Conservation (phyloP, 176 grass and related monocot genomes). For the Otatea glauca region DNA sequence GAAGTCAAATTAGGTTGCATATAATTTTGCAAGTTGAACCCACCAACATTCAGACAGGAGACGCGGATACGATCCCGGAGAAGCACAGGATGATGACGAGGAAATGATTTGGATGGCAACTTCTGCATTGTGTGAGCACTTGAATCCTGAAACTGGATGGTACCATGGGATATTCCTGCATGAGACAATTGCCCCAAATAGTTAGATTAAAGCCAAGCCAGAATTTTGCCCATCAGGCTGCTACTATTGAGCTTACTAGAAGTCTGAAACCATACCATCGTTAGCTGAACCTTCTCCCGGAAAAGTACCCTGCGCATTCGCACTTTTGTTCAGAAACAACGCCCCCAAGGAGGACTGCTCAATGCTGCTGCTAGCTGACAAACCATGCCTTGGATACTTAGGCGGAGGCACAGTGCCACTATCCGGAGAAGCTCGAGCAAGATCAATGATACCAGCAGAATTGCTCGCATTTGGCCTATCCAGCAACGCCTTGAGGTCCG, state of each 20-base stretch:
- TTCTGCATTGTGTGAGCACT: conserved; percentile 44
- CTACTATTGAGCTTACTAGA: not conserved
- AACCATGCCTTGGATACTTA: conserved; percentile 40
- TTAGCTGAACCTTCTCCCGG: conserved; percentile 17
- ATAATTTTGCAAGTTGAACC: conserved; percentile 49
- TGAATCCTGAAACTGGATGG: conserved; percentile 43
- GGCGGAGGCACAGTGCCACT: conserved; percentile 25
- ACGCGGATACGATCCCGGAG: conserved; percentile 47
- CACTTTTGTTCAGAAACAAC: conserved; percentile 29
- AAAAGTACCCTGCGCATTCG: conserved; percentile 23
- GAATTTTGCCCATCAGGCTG: not conserved
- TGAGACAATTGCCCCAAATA: not conserved
- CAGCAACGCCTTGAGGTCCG: conserved; percentile 47
- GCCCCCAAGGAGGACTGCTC: conserved; percentile 46
- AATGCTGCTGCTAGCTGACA: conserved; percentile 33
- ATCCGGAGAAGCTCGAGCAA: conserved; percentile 27
- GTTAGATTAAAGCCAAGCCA: conserved; percentile 5
- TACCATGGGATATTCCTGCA: conserved; percentile 35
- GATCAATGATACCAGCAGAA: conserved; percentile 37
- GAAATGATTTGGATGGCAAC: conserved; percentile 28
- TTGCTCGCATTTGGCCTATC: conserved; percentile 40
- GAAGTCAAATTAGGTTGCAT: conserved; percentile 38
- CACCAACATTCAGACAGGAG: conserved; percentile 72
- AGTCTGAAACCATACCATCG: conserved; percentile 39
- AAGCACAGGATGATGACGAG: conserved; percentile 38